Evolutionary conservation across 2,329 filamentous ascomycete species (phyloP), one percentile per base, ranked within the genome.

Genomic region (Ascomycota sp.): DNA sequence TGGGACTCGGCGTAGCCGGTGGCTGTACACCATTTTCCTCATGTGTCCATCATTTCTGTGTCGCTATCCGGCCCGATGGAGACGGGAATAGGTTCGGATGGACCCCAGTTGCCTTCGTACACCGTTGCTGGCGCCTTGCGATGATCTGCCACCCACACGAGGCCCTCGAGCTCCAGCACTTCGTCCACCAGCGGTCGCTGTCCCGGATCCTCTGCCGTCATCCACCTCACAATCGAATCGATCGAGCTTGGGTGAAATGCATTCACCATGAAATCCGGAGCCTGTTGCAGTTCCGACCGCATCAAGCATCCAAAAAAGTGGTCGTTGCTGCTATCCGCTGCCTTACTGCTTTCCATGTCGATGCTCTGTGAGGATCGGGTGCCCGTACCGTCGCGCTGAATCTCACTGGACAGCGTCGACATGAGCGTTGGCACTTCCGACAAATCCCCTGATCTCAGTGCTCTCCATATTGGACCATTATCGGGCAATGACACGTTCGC

Each of bases 81-180:
- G 13, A 53, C 49, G 5, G 51, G 41, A 21, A 57, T 46, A 29
- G 61, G 51, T 30, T 66, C 61, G n/a, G 58, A 74, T 21, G 86
- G 86, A 4, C 89, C 89, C 78, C 85, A 98, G 48, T 81, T 89
- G 37, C 89, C 89, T 55, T 98, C 89, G 42, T 79, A 98, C 31
- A 98, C 74, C 0, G 83, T 94, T n/a, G 89, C 89, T 27, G 83
- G 80, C 8, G 83, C 80, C 32, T 77, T 73, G 32, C 83, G 73
- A 36, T 83, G 73, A 30, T 61, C 57, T 32, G 73, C 67, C 21
- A 91, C 76, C 79, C 89, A 98, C 36, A 65, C 66, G 30, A 93
- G 65, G 17, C 82, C 81, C 29, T 74, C 70, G 1, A 74, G 66
- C 27, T 66, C 56, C 28, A 93, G 65, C 8, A 98, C 56, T 37